Evolutionary conservation across 208 protist genomes (phyloP).

Genomic region (Borovskyia barvae): DNA sequence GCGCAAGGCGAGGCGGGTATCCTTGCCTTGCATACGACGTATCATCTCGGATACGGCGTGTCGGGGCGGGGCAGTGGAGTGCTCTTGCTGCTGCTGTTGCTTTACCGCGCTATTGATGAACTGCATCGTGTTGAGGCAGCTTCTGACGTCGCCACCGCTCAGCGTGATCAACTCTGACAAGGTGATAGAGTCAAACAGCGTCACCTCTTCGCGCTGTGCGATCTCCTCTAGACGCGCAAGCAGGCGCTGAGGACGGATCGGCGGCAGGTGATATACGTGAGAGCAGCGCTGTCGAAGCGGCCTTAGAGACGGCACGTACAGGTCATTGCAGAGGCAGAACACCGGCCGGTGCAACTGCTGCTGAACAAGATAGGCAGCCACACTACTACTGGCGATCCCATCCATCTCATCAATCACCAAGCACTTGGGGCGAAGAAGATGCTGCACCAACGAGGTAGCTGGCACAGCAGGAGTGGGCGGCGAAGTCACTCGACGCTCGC

Average conservation of each 20-base stretch:
- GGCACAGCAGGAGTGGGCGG: too few relatives aligned
- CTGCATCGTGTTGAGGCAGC: slow-evolving; percentile 86
- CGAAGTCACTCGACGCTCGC: too few relatives aligned
- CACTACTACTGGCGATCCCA: slow-evolving; percentile 71
- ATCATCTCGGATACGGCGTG: slow-evolving; percentile 40
- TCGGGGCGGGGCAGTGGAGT: not conserved
- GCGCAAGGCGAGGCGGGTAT: slow-evolving; percentile 39
- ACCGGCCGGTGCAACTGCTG: slow-evolving; percentile 68
- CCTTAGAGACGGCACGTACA: slow-evolving; percentile 73
- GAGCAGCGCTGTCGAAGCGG: slow-evolving; percentile 54
- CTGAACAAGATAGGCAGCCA: slow-evolving; percentile 52
- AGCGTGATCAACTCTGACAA: slow-evolving; percentile 59
- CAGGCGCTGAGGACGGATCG: slow-evolving; percentile 69
- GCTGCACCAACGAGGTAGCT: slow-evolving; percentile 45
- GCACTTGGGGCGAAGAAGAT: slow-evolving; percentile 72
- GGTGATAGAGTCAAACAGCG: slow-evolving; percentile 30
- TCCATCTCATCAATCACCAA: slow-evolving; percentile 92
- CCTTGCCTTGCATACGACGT: slow-evolving; percentile 61
- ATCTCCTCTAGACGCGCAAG: slow-evolving; percentile 66
- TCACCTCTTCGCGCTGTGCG: slow-evolving; percentile 25
- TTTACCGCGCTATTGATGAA: slow-evolving; percentile 41
- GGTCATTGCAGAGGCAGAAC: slow-evolving; percentile 87
- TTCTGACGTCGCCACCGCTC: slow-evolving; percentile 79
- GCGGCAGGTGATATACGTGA: slow-evolving; percentile 57
- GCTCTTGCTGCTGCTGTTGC: slow-evolving; percentile 5